Evolutionary conservation across 306 rosid genomes (phyloP).

Genomic region (Urtica urens): DNA sequence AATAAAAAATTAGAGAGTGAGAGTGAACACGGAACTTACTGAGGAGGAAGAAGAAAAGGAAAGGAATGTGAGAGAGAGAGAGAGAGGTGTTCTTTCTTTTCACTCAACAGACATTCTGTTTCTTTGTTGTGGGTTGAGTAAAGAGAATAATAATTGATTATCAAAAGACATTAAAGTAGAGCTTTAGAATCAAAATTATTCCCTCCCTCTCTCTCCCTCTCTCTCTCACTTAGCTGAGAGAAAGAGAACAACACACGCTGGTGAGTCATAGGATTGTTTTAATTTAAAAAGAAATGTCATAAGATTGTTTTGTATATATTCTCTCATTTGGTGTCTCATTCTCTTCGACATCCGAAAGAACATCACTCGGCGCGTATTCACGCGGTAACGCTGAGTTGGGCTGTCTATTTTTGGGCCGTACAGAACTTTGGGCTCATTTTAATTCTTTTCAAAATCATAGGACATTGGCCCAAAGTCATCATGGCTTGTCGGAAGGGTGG

Average conservation of each 20-base stretch:
- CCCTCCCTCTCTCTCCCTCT: background rate
- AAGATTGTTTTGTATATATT: too few relatives aligned
- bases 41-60: background rate
- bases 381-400: too few relatives aligned
- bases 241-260: background rate
- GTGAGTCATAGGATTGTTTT: conserved; percentile 2
- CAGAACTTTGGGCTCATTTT: too few relatives aligned
- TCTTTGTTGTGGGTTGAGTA: background rate
- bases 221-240: background rate
- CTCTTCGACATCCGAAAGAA: too few relatives aligned
- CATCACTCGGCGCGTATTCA: too few relatives aligned
- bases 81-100: background rate
- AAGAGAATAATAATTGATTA: background rate
- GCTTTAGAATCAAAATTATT: conserved; percentile 8
- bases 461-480: too few relatives aligned
- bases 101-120: conserved; percentile 9
- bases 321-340: too few relatives aligned
- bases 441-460: too few relatives aligned
- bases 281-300: too few relatives aligned
- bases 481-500: too few relatives aligned
- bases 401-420: too few relatives aligned
- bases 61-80: background rate
- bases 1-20: conserved; percentile 4
- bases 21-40: background rate
- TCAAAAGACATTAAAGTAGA: conserved; percentile 3